Base-by-base conservation (phyloP, 2,329 filamentous ascomycete species). In the Neodidymelliopsis sp. region DNA sequence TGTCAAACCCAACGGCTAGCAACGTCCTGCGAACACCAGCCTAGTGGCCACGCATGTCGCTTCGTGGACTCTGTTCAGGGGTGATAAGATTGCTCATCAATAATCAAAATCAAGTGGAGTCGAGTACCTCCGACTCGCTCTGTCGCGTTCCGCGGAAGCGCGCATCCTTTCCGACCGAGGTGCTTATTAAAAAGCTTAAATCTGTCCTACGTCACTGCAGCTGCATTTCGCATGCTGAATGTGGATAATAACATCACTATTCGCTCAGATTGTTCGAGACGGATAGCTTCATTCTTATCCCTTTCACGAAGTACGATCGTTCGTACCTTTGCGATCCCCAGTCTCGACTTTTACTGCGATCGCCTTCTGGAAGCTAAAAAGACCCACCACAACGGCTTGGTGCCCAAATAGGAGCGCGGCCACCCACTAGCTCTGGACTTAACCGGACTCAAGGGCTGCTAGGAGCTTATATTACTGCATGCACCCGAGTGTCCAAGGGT, bases 361-460 rank as follows among this genome's bases (percentile, higher is more conserved):
- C n/a, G 20, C 13, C 22, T 30, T 35, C 23, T 19, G 23, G 18
- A 19, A 31, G 29, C 19, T 40, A 40, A 4, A 35, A 15, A 27
- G 37, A 50, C 36, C 37, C 46, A 47, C 39, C 22, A 19, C 27
- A 37, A 25, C 25, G 20, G 7, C 16, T 24, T 34, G 37, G 24
- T 27, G 35, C 35, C 43, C 37, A 31, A 42, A 15, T 25, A 35
- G 34, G 30, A 39, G 49, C 40, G 45, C 44, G 49, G 43, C 37
- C 49, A 41, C 41, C 46, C 57, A 34, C 46, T 53, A 56, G 48
- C 37, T 12, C 37, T 33, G 33, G 36, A 46, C 11, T 42, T 44
- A 40, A 40, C 11, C 45, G 38, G 29, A 40, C 28, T 40, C 44
- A 30, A 39, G 24, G 18, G 31, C 20, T 35, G 24, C 37, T 23